These are phyloP conservation scores for Naganishia antarctica DNA, from an alignment of 768 basidiomycete species.

Conservation along the genomic window DNA sequence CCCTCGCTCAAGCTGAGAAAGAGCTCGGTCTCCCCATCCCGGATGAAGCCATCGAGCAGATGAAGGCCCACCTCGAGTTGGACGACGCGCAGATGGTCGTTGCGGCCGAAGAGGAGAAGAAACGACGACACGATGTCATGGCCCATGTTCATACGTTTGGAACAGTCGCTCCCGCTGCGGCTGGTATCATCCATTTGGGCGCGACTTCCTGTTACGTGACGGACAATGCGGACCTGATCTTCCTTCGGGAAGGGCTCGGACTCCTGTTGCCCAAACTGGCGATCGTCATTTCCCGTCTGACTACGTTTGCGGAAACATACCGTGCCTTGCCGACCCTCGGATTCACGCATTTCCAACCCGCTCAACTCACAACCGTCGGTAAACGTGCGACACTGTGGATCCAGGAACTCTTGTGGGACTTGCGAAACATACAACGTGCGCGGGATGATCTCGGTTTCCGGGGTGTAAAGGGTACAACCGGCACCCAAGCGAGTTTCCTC, in stretches of 20 bases:
- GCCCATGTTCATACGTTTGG: conserved; percentile 99
- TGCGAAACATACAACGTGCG: conserved; percentile 84
- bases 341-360: conserved; percentile 98
- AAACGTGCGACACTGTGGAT: conserved; percentile 96
- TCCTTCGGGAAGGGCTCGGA: conserved; percentile 78
- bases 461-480: conserved; percentile 98
- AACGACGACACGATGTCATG: conserved; percentile 97
- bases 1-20: conserved; percentile 91
- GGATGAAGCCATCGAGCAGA: conserved; percentile 86
- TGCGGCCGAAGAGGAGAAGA: conserved; percentile 93
- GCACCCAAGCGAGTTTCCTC: conserved; percentile 94
- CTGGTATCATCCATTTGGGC: conserved; percentile 94
- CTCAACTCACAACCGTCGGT: conserved; percentile 95
- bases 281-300: conserved; percentile 79
- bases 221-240: conserved; percentile 98
- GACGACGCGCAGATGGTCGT: conserved; percentile 84
- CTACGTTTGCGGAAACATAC: conserved; percentile 76
- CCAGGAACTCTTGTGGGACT: conserved; percentile 95
- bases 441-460: conserved; percentile 91
- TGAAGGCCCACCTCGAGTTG: conserved; percentile 85
- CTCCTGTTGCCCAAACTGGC: conserved; percentile 83
- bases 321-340: conserved; percentile 87
- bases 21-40: conserved; percentile 84
- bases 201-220: conserved; percentile 99
- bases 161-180: conserved; percentile 83